Evolutionary conservation across 176 grass and related monocot genomes (phyloP), one percentile per base, ranked within the genome.

Genomic region (Saccharum officinarum): DNA sequence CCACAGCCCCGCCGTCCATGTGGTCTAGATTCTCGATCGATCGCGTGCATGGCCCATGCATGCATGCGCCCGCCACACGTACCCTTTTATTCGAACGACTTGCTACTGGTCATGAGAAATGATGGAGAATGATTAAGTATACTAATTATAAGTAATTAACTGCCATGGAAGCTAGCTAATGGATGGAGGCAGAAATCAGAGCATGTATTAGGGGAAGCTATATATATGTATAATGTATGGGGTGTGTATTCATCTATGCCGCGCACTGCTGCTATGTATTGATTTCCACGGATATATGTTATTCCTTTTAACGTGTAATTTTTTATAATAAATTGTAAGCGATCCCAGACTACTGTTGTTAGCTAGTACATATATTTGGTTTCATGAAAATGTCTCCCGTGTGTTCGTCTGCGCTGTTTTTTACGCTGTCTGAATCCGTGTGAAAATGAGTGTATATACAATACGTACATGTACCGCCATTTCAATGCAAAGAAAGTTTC

Each of bases 1-100:
- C 49, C 49, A 59, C 5, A 34, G 30, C 61, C 82, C 31, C 71
- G 50, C 77, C 44, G 68, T 85, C n/a, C 22, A 68, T 15, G 82
- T 85, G 78, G 78, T 20, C 40, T 88, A 88, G 64, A 47, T 6
- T 10, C 16, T n/a, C 22, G 3, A 60, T 25, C 23, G 25, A 61
- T 4, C 41, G 12, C 0, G 16, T 54, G 31, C 78, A 50, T 80
- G 60, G 54, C 77, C 25, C 57, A 65, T 44, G 76, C 61, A 61
- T 64, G 26, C 26, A 67, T 46, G 40, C 2, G 8, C 57, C 4
- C 20, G 28, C 26, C 44, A 25, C 23, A 10, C 3, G 13, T 65
- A 30, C 2, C 6, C 20, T 39, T 62, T 71, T 30, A 87, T 76
- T 60, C 18, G 34, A 71, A 82, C 13, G n/a, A 25, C 36, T 22